Conservation (phyloP, 1,139 yeast species). For the Blastobotrys serpentis region DNA sequence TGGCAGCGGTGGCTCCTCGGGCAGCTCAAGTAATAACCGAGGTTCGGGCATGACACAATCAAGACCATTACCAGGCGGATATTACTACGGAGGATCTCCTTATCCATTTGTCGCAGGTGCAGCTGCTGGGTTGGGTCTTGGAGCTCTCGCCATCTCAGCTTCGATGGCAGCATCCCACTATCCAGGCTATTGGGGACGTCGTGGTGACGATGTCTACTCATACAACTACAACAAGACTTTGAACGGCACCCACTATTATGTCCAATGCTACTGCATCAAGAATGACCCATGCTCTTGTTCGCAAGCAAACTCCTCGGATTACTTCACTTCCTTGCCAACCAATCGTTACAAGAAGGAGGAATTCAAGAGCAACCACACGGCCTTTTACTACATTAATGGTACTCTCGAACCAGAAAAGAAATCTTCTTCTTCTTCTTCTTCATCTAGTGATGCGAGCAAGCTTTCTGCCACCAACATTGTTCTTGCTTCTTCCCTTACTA, state of each 20-base stretch:
- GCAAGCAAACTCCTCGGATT: constrained; percentile 20
- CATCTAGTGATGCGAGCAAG: neutral
- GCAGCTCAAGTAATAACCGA: constrained; percentile 13
- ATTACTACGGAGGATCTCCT: constrained; percentile 30
- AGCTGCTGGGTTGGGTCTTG: constrained; percentile 26
- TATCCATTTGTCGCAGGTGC: constrained; percentile 29
- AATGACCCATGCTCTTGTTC: constrained; percentile 31
- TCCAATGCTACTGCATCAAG: constrained; percentile 28
- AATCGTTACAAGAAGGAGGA: constrained; percentile 16
- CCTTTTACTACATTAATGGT: constrained; percentile 25
- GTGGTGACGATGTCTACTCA: constrained; percentile 21
- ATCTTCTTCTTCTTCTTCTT: neutral
- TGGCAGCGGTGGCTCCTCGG: constrained; percentile 12
- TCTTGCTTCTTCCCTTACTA: neutral
- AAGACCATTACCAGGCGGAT: constrained; percentile 20
- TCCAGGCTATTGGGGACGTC: constrained; percentile 31
- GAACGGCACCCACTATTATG: constrained; percentile 26
- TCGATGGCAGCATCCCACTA: constrained; percentile 17
- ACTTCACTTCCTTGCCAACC: constrained; percentile 24
- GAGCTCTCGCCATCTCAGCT: constrained; percentile 18
- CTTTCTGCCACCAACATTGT: neutral
- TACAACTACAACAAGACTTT: constrained; percentile 26
- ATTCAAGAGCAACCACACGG: constrained; percentile 12
- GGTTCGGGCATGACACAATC: constrained; percentile 14
- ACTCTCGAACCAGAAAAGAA: constrained; percentile 19